Conservation (phyloP, 352 stramenopile species). For the Phytophthora lateralis region DNA sequence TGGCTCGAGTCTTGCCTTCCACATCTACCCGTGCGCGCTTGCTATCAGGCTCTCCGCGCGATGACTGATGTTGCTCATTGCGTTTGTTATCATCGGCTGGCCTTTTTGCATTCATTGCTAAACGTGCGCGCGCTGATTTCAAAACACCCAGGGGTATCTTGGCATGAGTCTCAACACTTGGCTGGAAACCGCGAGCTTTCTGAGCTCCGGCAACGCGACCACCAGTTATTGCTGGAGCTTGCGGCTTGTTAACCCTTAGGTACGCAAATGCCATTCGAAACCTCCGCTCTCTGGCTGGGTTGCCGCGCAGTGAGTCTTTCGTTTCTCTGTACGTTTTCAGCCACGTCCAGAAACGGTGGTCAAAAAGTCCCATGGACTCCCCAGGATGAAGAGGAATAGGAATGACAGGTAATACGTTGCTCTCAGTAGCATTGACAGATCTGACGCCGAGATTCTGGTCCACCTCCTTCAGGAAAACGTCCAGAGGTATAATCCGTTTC, state of each 20-base stretch:
- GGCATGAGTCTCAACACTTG: constrained; percentile 8
- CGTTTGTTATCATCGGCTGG: background rate
- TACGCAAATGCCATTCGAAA: constrained; percentile 35
- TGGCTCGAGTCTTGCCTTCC: background rate
- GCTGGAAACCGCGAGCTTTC: background rate
- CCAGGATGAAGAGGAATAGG: constrained; percentile 28
- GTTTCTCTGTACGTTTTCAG: constrained; percentile 19
- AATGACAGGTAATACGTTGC: constrained; percentile 13
- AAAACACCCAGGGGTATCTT: constrained; percentile 17
- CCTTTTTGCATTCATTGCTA: constrained; percentile 16
- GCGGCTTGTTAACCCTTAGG: constrained; percentile 11
- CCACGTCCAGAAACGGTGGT: constrained; percentile 37
- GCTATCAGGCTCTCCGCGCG: constrained; percentile 3
- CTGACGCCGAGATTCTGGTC: background rate
- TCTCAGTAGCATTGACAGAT: background rate
- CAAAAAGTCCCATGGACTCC: constrained; percentile 34
- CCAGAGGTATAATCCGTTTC: constrained; percentile 26
- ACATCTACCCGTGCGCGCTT: constrained; percentile 24
- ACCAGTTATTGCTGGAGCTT: background rate
- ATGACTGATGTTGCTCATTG: background rate
- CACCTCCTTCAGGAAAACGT: constrained; percentile 22
- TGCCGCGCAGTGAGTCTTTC: constrained; percentile 25
- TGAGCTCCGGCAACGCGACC: background rate
- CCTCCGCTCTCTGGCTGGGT: constrained; percentile 21
- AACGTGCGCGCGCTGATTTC: constrained; percentile 14